These are phyloP conservation scores for Salvia miltiorrhiza DNA, from an alignment of 257 asterid genomes.

Conservation along the genomic window DNA sequence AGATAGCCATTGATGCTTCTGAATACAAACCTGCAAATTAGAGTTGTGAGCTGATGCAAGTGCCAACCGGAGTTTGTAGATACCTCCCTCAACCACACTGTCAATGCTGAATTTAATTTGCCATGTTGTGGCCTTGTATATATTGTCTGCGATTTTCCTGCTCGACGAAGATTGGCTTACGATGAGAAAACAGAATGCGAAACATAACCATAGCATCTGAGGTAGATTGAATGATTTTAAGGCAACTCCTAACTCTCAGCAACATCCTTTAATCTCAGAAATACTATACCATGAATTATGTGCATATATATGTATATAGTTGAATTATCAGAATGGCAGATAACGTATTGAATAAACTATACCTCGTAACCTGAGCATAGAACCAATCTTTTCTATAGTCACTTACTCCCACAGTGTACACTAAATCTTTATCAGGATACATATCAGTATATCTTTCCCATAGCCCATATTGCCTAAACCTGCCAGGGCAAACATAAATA, in stretches of 20 bases:
- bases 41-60: conserved; percentile 65
- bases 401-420: conserved; percentile 59
- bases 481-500: conserved; percentile 22
- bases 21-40: conserved; percentile 48
- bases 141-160: conserved; percentile 45
- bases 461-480: conserved; percentile 88
- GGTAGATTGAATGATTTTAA: neutral
- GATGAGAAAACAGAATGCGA: neutral
- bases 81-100: conserved; percentile 26
- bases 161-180: neutral
- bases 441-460: conserved; percentile 78
- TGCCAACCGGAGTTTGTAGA: conserved; percentile 58
- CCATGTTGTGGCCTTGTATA: conserved; percentile 62
- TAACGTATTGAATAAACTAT: conserved; percentile 6
- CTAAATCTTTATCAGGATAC: conserved; percentile 64
- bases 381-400: conserved; percentile 74
- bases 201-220: neutral
- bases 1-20: neutral
- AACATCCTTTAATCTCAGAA: neutral
- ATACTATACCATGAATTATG: neutral
- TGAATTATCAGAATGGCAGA: neutral
- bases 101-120: conserved; percentile 48
- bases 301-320: neutral
- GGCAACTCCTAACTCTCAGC: neutral
- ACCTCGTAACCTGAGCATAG: conserved; percentile 86